Conservation (phyloP, 768 basidiomycete genomes). For the Amanita polypyramis region DNA sequence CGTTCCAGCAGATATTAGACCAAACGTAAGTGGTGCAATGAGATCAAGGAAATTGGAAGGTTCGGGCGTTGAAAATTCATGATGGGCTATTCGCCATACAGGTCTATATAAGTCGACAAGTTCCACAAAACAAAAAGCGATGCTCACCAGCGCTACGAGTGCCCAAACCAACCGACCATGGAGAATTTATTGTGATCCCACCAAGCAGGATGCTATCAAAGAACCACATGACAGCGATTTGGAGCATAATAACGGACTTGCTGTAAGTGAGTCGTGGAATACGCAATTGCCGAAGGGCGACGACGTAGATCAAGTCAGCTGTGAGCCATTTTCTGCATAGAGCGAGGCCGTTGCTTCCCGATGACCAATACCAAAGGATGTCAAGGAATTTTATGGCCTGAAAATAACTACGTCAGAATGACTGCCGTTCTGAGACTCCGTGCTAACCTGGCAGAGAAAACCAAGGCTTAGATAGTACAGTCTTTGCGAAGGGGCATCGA, state of each 20-base stretch:
- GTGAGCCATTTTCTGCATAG: constrained; percentile 64
- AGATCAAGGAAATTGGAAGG: constrained; percentile 38
- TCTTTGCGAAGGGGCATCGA: constrained; percentile 73
- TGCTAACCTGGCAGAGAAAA: constrained; percentile 59
- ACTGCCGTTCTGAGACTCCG: not conserved
- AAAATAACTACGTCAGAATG: not conserved
- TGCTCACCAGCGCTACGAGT: constrained; percentile 17
- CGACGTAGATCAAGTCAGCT: constrained; percentile 53
- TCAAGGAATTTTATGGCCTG: constrained; percentile 75
- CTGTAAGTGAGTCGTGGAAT: constrained; percentile 68
- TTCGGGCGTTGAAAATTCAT: constrained; percentile 32
- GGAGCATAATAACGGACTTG: constrained; percentile 50
- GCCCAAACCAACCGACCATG: constrained; percentile 14
- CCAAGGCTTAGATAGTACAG: constrained; percentile 71
- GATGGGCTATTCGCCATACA: constrained; percentile 15
- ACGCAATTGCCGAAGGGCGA: constrained; percentile 47
- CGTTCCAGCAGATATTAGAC: constrained; percentile 30
- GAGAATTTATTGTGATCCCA: constrained; percentile 46
- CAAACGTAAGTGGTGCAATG: constrained; percentile 39
- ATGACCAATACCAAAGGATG: constrained; percentile 45
- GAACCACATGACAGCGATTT: constrained; percentile 51
- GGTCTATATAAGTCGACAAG: not conserved
- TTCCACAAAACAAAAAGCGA: constrained; percentile 1
- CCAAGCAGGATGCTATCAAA: constrained; percentile 66
- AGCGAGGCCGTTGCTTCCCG: constrained; percentile 29